These are phyloP conservation scores for Citrus hindsii DNA, from an alignment of 345 rosid genomes.

Conservation along the genomic window DNA sequence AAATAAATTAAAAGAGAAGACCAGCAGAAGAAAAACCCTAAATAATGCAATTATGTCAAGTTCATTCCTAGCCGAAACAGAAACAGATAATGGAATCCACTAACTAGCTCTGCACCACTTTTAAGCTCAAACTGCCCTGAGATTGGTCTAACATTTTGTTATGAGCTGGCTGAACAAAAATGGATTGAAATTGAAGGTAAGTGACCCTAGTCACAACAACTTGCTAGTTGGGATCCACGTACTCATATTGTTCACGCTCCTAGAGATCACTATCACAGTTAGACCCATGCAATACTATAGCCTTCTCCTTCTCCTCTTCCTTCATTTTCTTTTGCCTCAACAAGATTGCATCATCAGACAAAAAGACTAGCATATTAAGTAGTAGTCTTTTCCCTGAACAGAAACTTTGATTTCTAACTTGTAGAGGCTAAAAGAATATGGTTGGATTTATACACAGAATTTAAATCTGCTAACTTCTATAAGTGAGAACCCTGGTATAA, in stretches of 20 bases:
- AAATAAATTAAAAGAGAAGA: conserved; percentile 7
- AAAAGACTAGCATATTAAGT: neutral
- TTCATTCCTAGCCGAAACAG: neutral
- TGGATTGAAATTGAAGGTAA: neutral
- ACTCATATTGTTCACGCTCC: neutral
- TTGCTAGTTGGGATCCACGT: no score
- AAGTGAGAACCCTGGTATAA: neutral
- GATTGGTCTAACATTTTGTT: conserved; percentile 7
- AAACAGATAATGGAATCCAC: no score
- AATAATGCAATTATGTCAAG: neutral
- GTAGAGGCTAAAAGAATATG: neutral
- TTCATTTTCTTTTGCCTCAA: neutral
- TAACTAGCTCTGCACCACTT: no score
- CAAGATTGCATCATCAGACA: neutral
- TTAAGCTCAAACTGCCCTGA: neutral
- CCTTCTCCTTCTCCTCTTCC: neutral
- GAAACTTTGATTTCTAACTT: neutral
- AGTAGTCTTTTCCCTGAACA: neutral
- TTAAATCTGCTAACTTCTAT: neutral
- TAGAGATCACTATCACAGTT: neutral
- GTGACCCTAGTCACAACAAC: neutral
- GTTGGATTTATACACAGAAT: neutral
- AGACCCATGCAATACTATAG: neutral
- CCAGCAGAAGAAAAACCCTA: neutral
- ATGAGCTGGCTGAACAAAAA: neutral